phyloP scores from a whole-genome alignment of 768 basidiomycete species.

The Tubosaeta sp. region DNA sequence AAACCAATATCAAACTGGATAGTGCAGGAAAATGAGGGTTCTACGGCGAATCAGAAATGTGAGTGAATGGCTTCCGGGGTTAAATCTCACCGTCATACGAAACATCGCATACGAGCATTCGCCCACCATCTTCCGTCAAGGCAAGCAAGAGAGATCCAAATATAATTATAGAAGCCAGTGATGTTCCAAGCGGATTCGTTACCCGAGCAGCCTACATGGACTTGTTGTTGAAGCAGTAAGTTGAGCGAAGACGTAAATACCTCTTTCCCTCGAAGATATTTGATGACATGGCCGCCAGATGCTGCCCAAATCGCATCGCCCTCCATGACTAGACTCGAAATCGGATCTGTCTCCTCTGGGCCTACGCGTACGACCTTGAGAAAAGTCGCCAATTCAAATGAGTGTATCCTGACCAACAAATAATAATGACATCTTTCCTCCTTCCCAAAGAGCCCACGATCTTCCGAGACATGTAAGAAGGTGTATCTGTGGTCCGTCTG shows the following conservation, averaged over 20 bases:
- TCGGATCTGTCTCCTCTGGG: slow-evolving; percentile 70
- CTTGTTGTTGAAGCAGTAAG: slow-evolving; percentile 4
- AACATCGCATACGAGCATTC: slow-evolving; percentile 76
- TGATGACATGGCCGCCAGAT: slow-evolving; percentile 61
- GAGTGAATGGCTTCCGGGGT: not conserved
- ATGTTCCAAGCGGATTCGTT: slow-evolving; percentile 59
- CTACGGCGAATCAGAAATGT: slow-evolving; percentile 13
- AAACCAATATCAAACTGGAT: slow-evolving; percentile 82
- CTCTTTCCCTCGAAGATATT: slow-evolving; percentile 88
- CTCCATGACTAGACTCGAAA: slow-evolving; percentile 75
- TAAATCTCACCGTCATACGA: slow-evolving; percentile 50
- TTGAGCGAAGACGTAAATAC: slow-evolving; percentile 34
- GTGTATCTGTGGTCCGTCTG: slow-evolving; percentile 78
- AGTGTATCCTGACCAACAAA: slow-evolving; percentile 74
- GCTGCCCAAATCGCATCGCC: slow-evolving; percentile 84
- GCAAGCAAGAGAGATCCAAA: slow-evolving; percentile 82
- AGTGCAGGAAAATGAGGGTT: slow-evolving; percentile 38
- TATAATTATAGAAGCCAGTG: slow-evolving; percentile 61
- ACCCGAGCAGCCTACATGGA: slow-evolving; percentile 44
- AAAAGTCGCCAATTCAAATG: not conserved
- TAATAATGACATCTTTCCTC: slow-evolving; percentile 84
- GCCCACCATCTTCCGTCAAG: slow-evolving; percentile 71
- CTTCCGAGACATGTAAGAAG: slow-evolving; percentile 83
- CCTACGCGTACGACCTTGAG: slow-evolving; percentile 43
- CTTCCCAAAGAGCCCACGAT: slow-evolving; percentile 96